phyloP scores from a whole-genome alignment of 129 eudicot species.

The Lactuca sativa region DNA sequence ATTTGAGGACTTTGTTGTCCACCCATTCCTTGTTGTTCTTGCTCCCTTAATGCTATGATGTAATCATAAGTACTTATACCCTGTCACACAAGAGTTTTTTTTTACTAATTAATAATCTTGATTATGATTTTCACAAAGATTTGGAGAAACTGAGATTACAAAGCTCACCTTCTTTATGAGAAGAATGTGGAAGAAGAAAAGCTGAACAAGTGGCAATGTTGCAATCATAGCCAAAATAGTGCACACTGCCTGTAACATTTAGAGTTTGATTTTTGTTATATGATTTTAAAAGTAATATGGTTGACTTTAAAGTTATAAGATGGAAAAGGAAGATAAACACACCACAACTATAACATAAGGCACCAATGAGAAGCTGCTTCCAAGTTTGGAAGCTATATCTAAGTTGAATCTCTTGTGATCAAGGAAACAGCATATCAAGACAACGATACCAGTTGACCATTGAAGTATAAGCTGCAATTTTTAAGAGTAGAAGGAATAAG shows the following conservation, averaged over 20 bases:
- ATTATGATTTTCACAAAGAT: not conserved
- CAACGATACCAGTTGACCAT: conserved; percentile 98
- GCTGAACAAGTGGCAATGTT: conserved; percentile 89
- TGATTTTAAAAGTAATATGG: not conserved
- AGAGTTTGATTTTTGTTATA: conserved; percentile 9
- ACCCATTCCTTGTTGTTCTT: conserved; percentile 78
- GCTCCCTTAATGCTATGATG: conserved; percentile 91
- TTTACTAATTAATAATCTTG: not conserved
- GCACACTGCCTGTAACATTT: conserved; percentile 78
- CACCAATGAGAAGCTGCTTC: conserved; percentile 91
- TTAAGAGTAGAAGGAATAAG: conserved; percentile 49
- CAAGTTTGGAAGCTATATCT: conserved; percentile 77
- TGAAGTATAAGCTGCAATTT: conserved; percentile 93
- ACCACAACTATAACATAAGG: conserved; percentile 96
- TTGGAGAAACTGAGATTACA: not conserved
- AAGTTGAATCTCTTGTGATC: conserved; percentile 59
- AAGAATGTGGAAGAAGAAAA: conserved; percentile 98
- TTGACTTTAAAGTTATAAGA: conserved; percentile 6
- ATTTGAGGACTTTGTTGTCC: conserved; percentile 97
- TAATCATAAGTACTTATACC: conserved; percentile 97
- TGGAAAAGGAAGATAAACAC: conserved; percentile 25
- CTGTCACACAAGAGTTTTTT: conserved; percentile 28
- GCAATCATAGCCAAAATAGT: conserved; percentile 98
- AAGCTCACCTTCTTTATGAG: conserved; percentile 82
- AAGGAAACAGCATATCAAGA: conserved; percentile 79